phyloP scores from a whole-genome alignment of 2,329 filamentous ascomycete species.

The Trichophyton rubrum region DNA sequence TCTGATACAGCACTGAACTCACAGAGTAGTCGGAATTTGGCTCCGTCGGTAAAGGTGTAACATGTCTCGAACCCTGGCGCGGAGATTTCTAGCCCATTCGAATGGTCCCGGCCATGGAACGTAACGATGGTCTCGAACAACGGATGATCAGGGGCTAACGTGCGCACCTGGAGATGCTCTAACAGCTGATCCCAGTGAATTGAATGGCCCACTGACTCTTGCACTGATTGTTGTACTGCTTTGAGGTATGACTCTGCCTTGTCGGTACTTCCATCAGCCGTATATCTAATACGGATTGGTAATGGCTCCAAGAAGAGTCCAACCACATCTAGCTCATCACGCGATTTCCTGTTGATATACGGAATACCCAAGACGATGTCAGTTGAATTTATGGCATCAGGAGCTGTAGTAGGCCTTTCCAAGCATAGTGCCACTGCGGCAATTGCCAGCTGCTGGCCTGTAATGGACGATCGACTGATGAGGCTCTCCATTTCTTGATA shows the following conservation, averaged over 20 bases:
- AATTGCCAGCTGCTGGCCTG: slow-evolving; percentile 18
- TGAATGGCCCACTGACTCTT: too few relatives aligned
- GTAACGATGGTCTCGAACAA: too few relatives aligned
- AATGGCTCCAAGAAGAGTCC: slow-evolving; percentile 23
- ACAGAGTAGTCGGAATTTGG: too few relatives aligned
- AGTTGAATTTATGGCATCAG: background rate
- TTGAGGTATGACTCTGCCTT: too few relatives aligned
- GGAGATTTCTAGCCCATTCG: too few relatives aligned
- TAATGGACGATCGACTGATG: slow-evolving; percentile 1
- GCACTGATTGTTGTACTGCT: too few relatives aligned
- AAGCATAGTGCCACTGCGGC: slow-evolving; percentile 12
- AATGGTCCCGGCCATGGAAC: too few relatives aligned
- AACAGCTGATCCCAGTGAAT: too few relatives aligned
- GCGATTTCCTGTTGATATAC: slow-evolving; percentile 18
- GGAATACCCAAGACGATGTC: slow-evolving; percentile 21
- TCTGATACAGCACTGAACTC: too few relatives aligned
- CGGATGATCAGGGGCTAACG: background rate
- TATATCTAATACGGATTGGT: slow-evolving; percentile 16
- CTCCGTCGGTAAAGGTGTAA: too few relatives aligned
- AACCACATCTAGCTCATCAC: slow-evolving; percentile 16
- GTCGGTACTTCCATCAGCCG: background rate
- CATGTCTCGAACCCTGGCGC: too few relatives aligned
- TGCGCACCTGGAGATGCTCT: too few relatives aligned
- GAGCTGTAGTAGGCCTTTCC: background rate
- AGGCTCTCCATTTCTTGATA: background rate